Evolutionary conservation across 2,329 filamentous ascomycete species (phyloP).

Genomic region (Elsinoe perseae): DNA sequence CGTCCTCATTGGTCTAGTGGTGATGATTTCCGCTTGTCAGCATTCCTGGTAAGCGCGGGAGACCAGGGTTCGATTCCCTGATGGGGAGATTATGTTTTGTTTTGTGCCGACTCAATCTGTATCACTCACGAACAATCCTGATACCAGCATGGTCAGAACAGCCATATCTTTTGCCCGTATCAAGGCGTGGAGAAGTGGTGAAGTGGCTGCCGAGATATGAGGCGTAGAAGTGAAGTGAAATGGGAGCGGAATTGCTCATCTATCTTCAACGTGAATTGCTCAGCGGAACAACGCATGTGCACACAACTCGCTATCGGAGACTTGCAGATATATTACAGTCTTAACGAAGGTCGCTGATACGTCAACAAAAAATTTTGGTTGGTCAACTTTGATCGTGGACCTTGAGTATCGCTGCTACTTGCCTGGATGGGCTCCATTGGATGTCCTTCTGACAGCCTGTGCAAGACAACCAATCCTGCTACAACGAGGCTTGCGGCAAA

Average conservation of each 20-base stretch:
- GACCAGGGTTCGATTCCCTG: conserved; percentile 18
- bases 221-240: background rate
- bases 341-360: no score
- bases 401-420: no score
- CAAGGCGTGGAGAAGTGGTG: no score
- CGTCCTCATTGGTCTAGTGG: conserved; percentile 13
- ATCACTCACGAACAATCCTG: background rate
- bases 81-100: conserved; percentile 14
- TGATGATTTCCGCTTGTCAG: conserved; percentile 15
- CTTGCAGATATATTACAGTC: no score
- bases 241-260: background rate
- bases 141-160: background rate
- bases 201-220: background rate
- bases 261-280: background rate
- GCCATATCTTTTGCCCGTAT: no score
- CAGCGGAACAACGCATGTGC: background rate
- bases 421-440: no score
- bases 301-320: background rate
- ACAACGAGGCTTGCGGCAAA: no score
- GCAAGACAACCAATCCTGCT: no score
- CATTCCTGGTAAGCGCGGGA: conserved; percentile 13
- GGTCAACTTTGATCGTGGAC: no score
- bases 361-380: no score
- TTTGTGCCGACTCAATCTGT: background rate
- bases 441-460: no score